Conservation (phyloP, 345 rosid genomes). For the Stellera chamaejasme region DNA sequence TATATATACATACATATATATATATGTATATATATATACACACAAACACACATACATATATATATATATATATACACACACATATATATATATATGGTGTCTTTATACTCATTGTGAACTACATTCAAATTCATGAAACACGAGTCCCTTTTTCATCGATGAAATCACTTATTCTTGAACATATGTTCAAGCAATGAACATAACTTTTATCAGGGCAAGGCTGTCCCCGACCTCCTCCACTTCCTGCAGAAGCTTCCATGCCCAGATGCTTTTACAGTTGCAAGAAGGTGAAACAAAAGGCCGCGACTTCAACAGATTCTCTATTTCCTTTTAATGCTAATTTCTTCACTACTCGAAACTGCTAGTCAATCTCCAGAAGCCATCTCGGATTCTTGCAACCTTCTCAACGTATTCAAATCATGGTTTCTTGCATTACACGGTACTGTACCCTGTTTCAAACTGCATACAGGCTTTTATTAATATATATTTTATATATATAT, state of each 20-base stretch:
- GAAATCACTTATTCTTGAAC: conserved; percentile 15
- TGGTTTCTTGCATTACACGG: background rate
- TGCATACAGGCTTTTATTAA: background rate
- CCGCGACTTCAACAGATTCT: conserved; percentile 3
- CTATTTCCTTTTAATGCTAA: background rate
- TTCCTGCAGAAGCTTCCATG: background rate
- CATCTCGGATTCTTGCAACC: conserved; percentile 20
- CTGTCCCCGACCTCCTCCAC: background rate
- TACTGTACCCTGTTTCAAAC: background rate
- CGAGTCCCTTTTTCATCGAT: too few relatives aligned
- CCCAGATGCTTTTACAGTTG: background rate
- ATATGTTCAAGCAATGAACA: conserved; percentile 12
- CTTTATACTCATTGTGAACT: too few relatives aligned
- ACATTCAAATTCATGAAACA: too few relatives aligned
- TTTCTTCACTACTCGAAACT: background rate
- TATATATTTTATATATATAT: too few relatives aligned
- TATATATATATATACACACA: too few relatives aligned
- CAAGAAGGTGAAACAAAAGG: background rate
- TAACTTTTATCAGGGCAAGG: conserved; percentile 9
- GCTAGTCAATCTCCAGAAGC: conserved; percentile 17
- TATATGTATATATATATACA: too few relatives aligned
- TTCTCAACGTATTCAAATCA: background rate
- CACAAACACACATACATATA: too few relatives aligned
- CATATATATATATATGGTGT: too few relatives aligned
- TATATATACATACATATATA: too few relatives aligned